These are phyloP conservation scores for Trichoderma aggressivum DNA, from an alignment of 2,329 filamentous ascomycete genomes.

Conservation along the genomic window DNA sequence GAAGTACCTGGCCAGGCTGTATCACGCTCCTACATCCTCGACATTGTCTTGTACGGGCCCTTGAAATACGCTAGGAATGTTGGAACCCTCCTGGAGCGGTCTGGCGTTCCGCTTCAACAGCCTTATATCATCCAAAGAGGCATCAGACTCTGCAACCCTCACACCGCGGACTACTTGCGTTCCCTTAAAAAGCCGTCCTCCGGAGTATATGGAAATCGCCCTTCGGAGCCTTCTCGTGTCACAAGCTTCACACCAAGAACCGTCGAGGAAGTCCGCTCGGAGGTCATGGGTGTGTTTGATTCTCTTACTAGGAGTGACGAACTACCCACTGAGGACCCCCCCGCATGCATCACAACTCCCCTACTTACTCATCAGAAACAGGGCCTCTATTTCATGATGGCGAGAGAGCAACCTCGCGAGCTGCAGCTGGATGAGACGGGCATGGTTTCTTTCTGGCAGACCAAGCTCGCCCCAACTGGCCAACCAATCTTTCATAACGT, in stretches of 20 bases:
- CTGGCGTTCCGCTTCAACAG: conserved; percentile 63
- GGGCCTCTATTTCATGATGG: conserved; percentile 80
- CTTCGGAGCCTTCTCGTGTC: conserved; percentile 28
- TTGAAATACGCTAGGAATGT: conserved; percentile 62
- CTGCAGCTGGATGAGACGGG: conserved; percentile 56
- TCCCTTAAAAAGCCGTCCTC: conserved; percentile 31
- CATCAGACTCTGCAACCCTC: conserved; percentile 73
- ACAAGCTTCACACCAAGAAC: conserved; percentile 50
- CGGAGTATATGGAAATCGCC: conserved; percentile 28
- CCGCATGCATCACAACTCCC: conserved; percentile 58
- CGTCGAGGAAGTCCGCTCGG: conserved; percentile 79
- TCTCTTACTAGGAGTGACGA: conserved; percentile 72
- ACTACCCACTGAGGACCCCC: conserved; percentile 69
- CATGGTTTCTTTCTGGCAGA: conserved; percentile 75
- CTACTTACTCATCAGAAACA: conserved; percentile 87
- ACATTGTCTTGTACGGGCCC: conserved; percentile 77
- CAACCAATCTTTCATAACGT: conserved; percentile 72
- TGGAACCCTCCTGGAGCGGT: conserved; percentile 62
- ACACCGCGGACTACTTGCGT: conserved; percentile 51
- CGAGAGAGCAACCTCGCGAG: conserved; percentile 66
- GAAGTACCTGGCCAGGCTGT: conserved; percentile 62
- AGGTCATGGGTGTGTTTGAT: conserved; percentile 86
- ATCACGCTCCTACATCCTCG: conserved; percentile 60
- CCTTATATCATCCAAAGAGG: conserved; percentile 65
- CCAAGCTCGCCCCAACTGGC: conserved; percentile 48